phyloP scores from a whole-genome alignment of 306 rosid genomes.

The Benincasa hispida region DNA sequence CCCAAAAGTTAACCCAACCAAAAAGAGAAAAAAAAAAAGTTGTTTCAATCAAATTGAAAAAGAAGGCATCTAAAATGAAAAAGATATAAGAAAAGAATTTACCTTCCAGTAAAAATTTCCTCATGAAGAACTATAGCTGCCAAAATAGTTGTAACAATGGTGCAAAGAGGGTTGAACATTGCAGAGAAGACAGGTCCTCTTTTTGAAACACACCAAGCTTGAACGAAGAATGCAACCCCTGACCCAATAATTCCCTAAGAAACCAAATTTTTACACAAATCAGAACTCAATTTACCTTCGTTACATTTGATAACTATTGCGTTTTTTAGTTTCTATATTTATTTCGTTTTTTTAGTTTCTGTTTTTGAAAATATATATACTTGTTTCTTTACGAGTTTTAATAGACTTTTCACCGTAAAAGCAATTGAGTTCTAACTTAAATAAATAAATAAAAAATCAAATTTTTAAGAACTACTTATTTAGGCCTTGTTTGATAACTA shows the following conservation, averaged over 20 bases:
- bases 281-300: not conserved
- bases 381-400: no score
- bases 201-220: slow-evolving; percentile 48
- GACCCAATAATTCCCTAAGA: slow-evolving; percentile 43
- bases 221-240: slow-evolving; percentile 23
- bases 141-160: slow-evolving; percentile 26
- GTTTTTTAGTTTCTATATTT: no score
- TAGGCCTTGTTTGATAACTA: no score
- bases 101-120: slow-evolving; percentile 22
- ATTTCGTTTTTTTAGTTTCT: no score
- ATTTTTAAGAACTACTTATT: no score
- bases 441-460: no score
- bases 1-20: no score
- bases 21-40: not conserved
- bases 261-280: not conserved
- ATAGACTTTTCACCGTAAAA: no score
- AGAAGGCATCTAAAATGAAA: not conserved
- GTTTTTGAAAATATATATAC: no score
- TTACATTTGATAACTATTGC: no score
- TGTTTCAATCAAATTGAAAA: no score
- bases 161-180: slow-evolving; percentile 34
- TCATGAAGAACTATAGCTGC: slow-evolving; percentile 42
- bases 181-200: slow-evolving; percentile 41
- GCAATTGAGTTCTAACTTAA: no score
- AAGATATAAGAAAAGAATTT: not conserved